These are phyloP conservation scores for Leccinum obscurum DNA, from an alignment of 768 basidiomycete genomes.

Conservation along the genomic window DNA sequence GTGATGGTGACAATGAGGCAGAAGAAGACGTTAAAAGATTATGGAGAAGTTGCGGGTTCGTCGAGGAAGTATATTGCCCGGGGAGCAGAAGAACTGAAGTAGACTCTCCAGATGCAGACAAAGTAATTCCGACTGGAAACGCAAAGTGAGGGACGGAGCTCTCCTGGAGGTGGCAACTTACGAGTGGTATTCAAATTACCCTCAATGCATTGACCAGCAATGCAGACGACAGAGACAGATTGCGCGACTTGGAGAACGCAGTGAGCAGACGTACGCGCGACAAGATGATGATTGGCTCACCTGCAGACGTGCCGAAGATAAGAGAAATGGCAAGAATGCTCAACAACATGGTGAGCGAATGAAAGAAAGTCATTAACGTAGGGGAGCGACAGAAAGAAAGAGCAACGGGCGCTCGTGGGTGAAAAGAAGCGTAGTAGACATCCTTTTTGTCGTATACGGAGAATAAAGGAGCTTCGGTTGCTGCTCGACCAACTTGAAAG, in stretches of 20 bases:
- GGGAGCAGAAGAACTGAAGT: constrained; percentile 66
- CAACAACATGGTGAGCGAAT: constrained; percentile 40
- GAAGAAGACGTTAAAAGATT: constrained; percentile 64
- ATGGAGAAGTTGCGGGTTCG: constrained; percentile 72
- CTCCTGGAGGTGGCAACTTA: constrained; percentile 38
- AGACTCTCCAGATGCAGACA: constrained; percentile 55
- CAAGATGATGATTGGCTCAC: constrained; percentile 26
- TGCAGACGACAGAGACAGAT: constrained; percentile 66
- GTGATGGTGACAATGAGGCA: constrained; percentile 53
- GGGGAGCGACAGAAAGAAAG: constrained; percentile 19
- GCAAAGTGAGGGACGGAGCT: constrained; percentile 15
- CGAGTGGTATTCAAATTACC: constrained; percentile 72
- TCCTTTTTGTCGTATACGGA: constrained; percentile 31
- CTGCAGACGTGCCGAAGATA: constrained; percentile 39
- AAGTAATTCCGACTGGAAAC: constrained; percentile 62
- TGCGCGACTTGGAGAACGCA: constrained; percentile 47
- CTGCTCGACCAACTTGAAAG: constrained; percentile 11
- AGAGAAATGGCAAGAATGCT: constrained; percentile 38
- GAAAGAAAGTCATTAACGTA: constrained; percentile 26
- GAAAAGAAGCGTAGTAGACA: constrained; percentile 12
- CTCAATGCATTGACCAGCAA: constrained; percentile 88
- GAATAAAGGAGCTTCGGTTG: constrained; percentile 29
- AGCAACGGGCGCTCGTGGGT: constrained; percentile 22
- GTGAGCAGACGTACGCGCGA: constrained; percentile 1
- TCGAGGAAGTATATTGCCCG: constrained; percentile 71